These are phyloP conservation scores for Helotiales sp. DNA, from an alignment of 2,329 filamentous ascomycete genomes.

Conservation along the genomic window DNA sequence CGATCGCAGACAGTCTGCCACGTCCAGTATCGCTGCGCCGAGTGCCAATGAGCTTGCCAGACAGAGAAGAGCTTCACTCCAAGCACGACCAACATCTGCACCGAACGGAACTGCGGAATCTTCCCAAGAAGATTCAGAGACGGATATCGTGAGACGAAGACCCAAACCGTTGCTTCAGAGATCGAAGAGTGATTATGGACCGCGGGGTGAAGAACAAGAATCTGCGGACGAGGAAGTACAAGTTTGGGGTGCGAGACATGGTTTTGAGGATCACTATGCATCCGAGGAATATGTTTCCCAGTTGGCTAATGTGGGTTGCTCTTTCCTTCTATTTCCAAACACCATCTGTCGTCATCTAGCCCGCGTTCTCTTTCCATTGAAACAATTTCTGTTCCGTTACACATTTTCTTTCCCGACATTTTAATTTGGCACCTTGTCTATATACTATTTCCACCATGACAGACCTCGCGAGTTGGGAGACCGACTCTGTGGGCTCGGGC, in stretches of 20 bases:
- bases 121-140: slow-evolving; percentile 40
- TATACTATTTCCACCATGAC: not conserved
- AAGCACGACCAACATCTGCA: slow-evolving; percentile 32
- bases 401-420: not conserved
- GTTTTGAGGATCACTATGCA: slow-evolving; percentile 75
- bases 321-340: slow-evolving; percentile 33
- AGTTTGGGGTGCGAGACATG: slow-evolving; percentile 59
- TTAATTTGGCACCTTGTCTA: not conserved
- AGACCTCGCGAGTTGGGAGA: not conserved
- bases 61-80: slow-evolving; percentile 14
- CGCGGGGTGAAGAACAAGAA: slow-evolving; percentile 46
- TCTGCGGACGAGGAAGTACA: slow-evolving; percentile 39
- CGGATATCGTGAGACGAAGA: slow-evolving; percentile 33
- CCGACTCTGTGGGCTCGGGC: too few relatives aligned
- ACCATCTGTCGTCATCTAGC: not conserved
- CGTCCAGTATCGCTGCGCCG: slow-evolving; percentile 3
- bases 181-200: slow-evolving; percentile 59
- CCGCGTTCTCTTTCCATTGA: not conserved
- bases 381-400: not conserved
- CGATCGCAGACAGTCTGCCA: slow-evolving; percentile 14
- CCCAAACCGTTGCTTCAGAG: slow-evolving; percentile 42
- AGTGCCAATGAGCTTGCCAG: not conserved
- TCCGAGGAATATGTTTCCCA: slow-evolving; percentile 73
- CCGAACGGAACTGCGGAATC: slow-evolving; percentile 34
- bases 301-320: slow-evolving; percentile 61